phyloP scores from a whole-genome alignment of 2,329 filamentous ascomycete genomes.

The Pseudocercospora macadamiae region DNA sequence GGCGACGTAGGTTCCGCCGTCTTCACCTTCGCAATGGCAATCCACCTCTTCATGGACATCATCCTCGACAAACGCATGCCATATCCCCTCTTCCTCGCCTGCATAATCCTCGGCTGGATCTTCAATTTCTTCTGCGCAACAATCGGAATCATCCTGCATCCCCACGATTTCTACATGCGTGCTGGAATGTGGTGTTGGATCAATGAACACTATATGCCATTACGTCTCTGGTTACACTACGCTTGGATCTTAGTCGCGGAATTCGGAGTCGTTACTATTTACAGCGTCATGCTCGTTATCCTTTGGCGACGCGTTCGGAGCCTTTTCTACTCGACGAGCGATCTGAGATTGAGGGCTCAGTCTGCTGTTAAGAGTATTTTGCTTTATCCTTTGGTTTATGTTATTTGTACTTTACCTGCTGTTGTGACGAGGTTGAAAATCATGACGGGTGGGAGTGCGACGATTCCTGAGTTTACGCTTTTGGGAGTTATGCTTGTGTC shows the following conservation, averaged over 20 bases:
- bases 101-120: conserved; percentile 58
- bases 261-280: conserved; percentile 54
- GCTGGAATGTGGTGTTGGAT: conserved; percentile 72
- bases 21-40: conserved; percentile 66
- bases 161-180: conserved; percentile 59
- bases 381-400: conserved; percentile 69
- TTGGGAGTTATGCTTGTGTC: conserved; percentile 59
- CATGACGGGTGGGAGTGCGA: conserved; percentile 50
- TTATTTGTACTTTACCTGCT: conserved; percentile 67
- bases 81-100: conserved; percentile 53
- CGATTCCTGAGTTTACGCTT: conserved; percentile 50
- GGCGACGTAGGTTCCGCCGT: conserved; percentile 68
- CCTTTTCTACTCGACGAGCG: conserved; percentile 22
- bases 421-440: conserved; percentile 64
- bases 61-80: conserved; percentile 58
- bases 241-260: conserved; percentile 63
- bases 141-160: conserved; percentile 52
- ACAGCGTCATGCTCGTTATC: conserved; percentile 40
- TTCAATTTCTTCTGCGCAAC: conserved; percentile 62
- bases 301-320: conserved; percentile 26
- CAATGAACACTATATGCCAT: conserved; percentile 54
- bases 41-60: conserved; percentile 67
- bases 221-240: conserved; percentile 65
- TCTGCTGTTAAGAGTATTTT: conserved; percentile 50
- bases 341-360: conserved; percentile 51